Evolutionary conservation across 2,329 filamentous ascomycete species (phyloP).

Genomic region (Fusarium nanum): DNA sequence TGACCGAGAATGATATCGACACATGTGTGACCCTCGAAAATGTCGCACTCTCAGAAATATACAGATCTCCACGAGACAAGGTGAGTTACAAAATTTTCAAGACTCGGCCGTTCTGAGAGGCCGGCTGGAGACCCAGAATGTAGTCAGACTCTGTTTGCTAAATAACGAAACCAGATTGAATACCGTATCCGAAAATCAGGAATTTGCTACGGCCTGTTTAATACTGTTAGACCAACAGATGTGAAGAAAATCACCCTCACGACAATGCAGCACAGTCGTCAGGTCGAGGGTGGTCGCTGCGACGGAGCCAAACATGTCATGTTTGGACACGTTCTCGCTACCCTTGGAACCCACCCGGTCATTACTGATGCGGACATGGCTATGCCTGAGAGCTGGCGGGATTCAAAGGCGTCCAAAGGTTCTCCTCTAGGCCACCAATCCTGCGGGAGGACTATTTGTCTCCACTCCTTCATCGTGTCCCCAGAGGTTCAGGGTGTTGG

Average conservation of each 20-base stretch:
- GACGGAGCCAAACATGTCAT: conserved; percentile 64
- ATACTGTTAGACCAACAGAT: conserved; percentile 65
- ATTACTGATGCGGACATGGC: conserved; percentile 84
- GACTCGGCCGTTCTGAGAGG: background rate
- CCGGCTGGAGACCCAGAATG: background rate
- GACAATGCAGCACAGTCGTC: conserved; percentile 62
- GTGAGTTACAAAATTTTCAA: conserved; percentile 49
- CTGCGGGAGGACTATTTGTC: conserved; percentile 76
- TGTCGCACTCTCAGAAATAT: conserved; percentile 63
- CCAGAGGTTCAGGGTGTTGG: conserved; percentile 80
- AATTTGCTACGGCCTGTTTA: conserved; percentile 84
- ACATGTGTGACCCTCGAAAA: conserved; percentile 68
- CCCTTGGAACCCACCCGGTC: conserved; percentile 70
- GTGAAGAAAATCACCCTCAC: conserved; percentile 61
- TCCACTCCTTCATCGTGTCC: conserved; percentile 85
- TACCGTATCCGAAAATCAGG: conserved; percentile 56
- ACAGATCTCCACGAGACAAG: conserved; percentile 66
- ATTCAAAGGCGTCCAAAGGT: conserved; percentile 54
- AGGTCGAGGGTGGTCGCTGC: conserved; percentile 64
- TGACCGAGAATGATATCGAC: conserved; percentile 74
- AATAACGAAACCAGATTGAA: conserved; percentile 44
- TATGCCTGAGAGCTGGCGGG: conserved; percentile 74
- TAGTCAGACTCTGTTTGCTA: background rate
- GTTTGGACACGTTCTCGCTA: conserved; percentile 82
- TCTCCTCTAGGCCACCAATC: conserved; percentile 76